phyloP scores from a whole-genome alignment of 2,329 filamentous ascomycete species.

The Conoideocrella luteorostrata region DNA sequence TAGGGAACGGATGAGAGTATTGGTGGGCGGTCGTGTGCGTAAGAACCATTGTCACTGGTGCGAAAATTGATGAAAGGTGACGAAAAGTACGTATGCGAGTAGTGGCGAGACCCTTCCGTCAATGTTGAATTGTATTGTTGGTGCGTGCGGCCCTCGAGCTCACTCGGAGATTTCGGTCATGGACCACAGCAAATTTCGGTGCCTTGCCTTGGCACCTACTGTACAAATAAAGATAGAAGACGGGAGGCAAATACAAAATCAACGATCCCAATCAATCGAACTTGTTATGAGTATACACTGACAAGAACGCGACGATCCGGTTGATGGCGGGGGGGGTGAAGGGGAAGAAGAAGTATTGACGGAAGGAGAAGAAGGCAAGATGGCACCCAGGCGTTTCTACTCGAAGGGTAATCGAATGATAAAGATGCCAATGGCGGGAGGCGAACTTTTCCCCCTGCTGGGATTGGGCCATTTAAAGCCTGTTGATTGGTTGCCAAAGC shows the following conservation, averaged over 20 bases:
- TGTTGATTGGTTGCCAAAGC: conserved; percentile 25
- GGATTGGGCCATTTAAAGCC: conserved; percentile 1
- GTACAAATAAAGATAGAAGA: neutral
- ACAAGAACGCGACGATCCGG: conserved; percentile 4
- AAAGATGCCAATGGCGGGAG: conserved; percentile 13
- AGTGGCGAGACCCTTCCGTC: conserved; percentile 11
- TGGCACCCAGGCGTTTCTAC: conserved; percentile 11
- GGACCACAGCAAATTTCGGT: conserved; percentile 11
- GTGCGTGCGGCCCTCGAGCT: conserved; percentile 14
- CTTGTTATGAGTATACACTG: conserved; percentile 4
- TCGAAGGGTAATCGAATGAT: conserved; percentile 14
- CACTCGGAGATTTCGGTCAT: conserved; percentile 18
- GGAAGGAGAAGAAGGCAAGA: conserved; percentile 1
- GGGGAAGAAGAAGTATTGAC: conserved; percentile 1
- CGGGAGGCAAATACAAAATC: neutral
- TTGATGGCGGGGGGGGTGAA: conserved; percentile 1
- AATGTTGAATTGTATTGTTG: conserved; percentile 3
- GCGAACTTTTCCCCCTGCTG: conserved; percentile 13
- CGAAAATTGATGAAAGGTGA: neutral
- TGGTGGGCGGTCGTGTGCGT: conserved; percentile 61
- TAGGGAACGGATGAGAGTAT: conserved; percentile 76
- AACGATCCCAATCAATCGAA: conserved; percentile 4
- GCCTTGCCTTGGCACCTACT: conserved; percentile 6
- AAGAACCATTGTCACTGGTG: conserved; percentile 48
- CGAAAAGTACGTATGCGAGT: neutral